Evolutionary conservation across 331 rosid species (phyloP), one percentile per base, ranked within the genome.

Genomic region (Quercus phellos): DNA sequence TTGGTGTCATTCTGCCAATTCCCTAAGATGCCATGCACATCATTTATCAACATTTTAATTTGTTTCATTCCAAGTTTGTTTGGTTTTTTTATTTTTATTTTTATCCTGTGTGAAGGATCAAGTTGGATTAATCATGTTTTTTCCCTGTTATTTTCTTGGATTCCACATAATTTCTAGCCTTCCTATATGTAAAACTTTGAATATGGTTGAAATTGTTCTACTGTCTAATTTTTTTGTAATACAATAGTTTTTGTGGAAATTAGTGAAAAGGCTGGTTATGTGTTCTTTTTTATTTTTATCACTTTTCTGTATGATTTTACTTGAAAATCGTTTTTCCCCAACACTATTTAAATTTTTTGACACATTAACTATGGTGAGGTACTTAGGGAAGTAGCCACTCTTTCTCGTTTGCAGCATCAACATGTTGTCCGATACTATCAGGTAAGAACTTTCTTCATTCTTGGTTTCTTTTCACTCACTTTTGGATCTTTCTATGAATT

Each of bases 381-480:
- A 80, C 72, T 77, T 84, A 92, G 99, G 90, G 99, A 94, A 85
- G 99, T 94, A 27, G 98, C 99, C 27, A 94, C 99, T 55, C 99
- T 94, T 82, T 89, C 99, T 56, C 99, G 99, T 77, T 83, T 94
- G 86, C 99, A 94, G 84, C 99, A 94, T 81, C 99, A 88, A 73
- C 97, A 94, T 63, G 97, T 94, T 43, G 99, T 94, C 85, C 95
- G 97, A 59, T 94, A 92, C 88, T 92, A 94, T 81, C 99, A 94
- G 97, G 99, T 94, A 84, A 73, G 22, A 34, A 61, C 74, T 68
- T 78, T 68, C 80, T 79, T 82, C 74, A 17, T 54, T 77, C 83
- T 60, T n/a, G 53, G 68, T 60, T 55, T 79, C 38, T 78, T 30
- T 76, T 73, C 73, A 29, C 17, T 26, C 19, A 76, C 67, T 64